A percentile compares a stretch with the other conserved stretches of the same genome.
These are phyloP conservation scores for Ophiostoma novo-ulmi DNA, from an alignment of 2,329 filamentous ascomycete genomes.

Conservation along the genomic window DNA sequence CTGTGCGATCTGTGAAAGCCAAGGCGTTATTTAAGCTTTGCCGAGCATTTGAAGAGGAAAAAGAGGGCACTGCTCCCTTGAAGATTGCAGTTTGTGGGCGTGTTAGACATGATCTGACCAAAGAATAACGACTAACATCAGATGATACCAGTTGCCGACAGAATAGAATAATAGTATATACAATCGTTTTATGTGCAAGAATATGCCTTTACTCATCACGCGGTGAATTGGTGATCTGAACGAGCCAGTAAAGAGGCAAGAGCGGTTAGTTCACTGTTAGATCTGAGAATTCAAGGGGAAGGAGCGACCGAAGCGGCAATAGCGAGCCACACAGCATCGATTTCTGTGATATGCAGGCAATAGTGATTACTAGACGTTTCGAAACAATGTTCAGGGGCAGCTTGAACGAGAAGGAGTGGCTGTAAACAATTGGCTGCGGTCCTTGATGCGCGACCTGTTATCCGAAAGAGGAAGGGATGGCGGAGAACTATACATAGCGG, in stretches of 20 bases:
- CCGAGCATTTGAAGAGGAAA: background rate
- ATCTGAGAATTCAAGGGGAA: background rate
- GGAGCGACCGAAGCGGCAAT: background rate
- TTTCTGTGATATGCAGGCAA: background rate
- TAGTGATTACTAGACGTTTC: background rate
- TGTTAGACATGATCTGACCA: background rate
- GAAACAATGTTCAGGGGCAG: background rate
- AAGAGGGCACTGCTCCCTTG: background rate
- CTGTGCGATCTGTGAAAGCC: background rate
- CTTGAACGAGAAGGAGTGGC: background rate
- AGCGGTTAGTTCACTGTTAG: background rate
- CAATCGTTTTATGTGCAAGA: too few species aligned
- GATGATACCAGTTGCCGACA: background rate
- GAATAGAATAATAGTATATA: too few species aligned
- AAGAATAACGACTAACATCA: background rate
- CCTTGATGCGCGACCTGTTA: background rate
- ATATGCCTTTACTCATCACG: too few species aligned
- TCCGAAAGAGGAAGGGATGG: background rate
- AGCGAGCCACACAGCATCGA: background rate
- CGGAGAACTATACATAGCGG: background rate
- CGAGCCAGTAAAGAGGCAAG: background rate
- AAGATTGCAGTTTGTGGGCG: background rate
- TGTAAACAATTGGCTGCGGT: background rate
- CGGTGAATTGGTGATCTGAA: too few species aligned
- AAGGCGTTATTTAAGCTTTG: constrained; percentile 6